A percentile compares a stretch with the other conserved stretches of the same genome.
Conservation (phyloP, 2,329 filamentous ascomycete species). For the Triangularia setosa region DNA sequence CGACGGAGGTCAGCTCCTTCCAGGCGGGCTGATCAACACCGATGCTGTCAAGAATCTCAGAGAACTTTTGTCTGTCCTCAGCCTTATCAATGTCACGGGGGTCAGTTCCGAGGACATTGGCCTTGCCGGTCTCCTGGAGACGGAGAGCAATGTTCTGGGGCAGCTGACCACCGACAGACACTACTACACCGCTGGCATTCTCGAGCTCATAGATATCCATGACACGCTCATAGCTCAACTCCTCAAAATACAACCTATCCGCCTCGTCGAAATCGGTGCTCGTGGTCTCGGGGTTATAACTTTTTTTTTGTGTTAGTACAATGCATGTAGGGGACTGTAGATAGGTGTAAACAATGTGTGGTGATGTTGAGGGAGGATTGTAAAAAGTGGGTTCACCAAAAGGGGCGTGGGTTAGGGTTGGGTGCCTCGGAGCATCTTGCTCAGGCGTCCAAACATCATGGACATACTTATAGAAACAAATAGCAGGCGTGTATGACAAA, state of each 20-base stretch:
- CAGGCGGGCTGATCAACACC: slow-evolving; percentile 95
- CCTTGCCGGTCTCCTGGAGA: slow-evolving; percentile 84
- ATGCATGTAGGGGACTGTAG: background rate
- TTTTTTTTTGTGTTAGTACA: slow-evolving; percentile 25
- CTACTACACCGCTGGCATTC: slow-evolving; percentile 77
- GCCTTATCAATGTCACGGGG: slow-evolving; percentile 96
- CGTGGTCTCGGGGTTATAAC: slow-evolving; percentile 79
- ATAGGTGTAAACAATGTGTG: background rate
- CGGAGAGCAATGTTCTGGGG: slow-evolving; percentile 96
- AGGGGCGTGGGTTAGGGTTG: background rate
- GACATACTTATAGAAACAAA: too few species aligned
- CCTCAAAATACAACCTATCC: slow-evolving; percentile 94
- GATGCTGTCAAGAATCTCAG: slow-evolving; percentile 92
- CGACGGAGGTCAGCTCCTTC: slow-evolving; percentile 91
- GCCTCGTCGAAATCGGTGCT: slow-evolving; percentile 83
- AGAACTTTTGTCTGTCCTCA: slow-evolving; percentile 98
- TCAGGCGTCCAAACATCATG: too few species aligned
- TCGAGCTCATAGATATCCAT: slow-evolving; percentile 99
- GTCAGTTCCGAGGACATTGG: slow-evolving; percentile 87
- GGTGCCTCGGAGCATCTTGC: background rate
- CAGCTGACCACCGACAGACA: slow-evolving; percentile 92
- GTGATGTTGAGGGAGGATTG: background rate
- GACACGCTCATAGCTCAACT: slow-evolving; percentile 92
- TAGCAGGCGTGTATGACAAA: too few species aligned
- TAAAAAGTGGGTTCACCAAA: background rate